Base-by-base conservation (phyloP, 75 land plant species). In the Picea sitchensis region DNA sequence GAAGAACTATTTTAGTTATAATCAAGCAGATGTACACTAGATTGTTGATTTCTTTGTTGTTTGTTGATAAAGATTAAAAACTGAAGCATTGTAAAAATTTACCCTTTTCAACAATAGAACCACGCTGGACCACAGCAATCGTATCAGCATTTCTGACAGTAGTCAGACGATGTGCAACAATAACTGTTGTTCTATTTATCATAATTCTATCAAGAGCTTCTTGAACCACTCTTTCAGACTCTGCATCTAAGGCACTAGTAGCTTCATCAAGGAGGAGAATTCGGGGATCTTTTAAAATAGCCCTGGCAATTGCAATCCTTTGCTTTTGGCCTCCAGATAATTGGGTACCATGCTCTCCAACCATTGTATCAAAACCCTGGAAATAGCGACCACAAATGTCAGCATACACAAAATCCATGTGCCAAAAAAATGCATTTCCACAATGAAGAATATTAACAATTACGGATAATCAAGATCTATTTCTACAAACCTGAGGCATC, bases 281-380 rank as follows among this genome's bases (percentile, higher is more conserved):
- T 61, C 74, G 81, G 1, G 96, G 96, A 67, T 94, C 87, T 83
- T 90, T 94, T 62, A 94, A 69, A 31, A 94, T 92, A 17, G 96
- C 94, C 30, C 94, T 81, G 30, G 96, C 90, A 65, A 94, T 94
- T 26, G 96, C 96, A 68, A 94, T 83, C 69, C 96, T 86, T 82
- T 94, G 96, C 80, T 94, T 94, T 57, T 94, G 96, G 47, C 96
- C 96, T 61, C 96, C 94, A 47, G 94, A 94, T 54, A 94, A 79
- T 47, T 92, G 92, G 21, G 92, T 88, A 34, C 96, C 96, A 80
- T 90, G 92, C 83, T 92, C 94, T 14, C 92, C 94, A 2, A 86
- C 94, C 86, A 86, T 83, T 47, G 94, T 90, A 36, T 94, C 94
- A 83, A 88, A 90, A 13, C 96, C 96, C 96, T 94, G 79, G 21